Conservation (phyloP, 208 protist genomes). For the Herpetomonas muscarum region DNA sequence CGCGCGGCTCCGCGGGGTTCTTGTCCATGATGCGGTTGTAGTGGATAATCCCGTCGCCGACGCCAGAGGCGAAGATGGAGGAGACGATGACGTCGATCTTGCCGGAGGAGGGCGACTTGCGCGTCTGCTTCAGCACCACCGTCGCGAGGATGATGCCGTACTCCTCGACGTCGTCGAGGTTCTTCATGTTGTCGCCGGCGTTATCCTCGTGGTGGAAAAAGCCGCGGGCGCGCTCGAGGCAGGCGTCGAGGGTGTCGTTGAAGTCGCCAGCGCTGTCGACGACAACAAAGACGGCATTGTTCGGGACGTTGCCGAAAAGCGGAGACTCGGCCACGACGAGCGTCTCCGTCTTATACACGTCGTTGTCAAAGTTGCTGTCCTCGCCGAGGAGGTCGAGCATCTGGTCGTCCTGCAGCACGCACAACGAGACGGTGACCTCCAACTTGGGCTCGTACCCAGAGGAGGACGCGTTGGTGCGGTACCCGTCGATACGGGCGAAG, state of each 20-base stretch:
- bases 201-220: conserved; percentile 11
- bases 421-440: conserved; percentile 60
- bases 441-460: neutral
- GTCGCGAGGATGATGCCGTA: conserved; percentile 65
- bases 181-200: conserved; percentile 13
- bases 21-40: conserved; percentile 81
- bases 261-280: conserved; percentile 60
- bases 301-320: conserved; percentile 69
- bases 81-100: conserved; percentile 65
- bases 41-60: conserved; percentile 64
- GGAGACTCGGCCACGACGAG: conserved; percentile 66
- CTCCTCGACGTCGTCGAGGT: conserved; percentile 23
- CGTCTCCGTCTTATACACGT: conserved; percentile 14
- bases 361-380: conserved; percentile 5
- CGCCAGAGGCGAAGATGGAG: conserved; percentile 66
- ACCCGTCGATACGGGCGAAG: conserved; percentile 34
- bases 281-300: conserved; percentile 47
- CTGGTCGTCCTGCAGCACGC: conserved; percentile 63
- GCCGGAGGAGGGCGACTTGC: conserved; percentile 17
- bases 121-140: conserved; percentile 64
- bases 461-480: neutral
- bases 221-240: conserved; percentile 16
- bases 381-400: conserved; percentile 58
- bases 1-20: conserved; percentile 73
- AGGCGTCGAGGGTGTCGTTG: conserved; percentile 45